These are phyloP conservation scores for Datura wrightii DNA, from an alignment of 257 asterid genomes.

Conservation along the genomic window DNA sequence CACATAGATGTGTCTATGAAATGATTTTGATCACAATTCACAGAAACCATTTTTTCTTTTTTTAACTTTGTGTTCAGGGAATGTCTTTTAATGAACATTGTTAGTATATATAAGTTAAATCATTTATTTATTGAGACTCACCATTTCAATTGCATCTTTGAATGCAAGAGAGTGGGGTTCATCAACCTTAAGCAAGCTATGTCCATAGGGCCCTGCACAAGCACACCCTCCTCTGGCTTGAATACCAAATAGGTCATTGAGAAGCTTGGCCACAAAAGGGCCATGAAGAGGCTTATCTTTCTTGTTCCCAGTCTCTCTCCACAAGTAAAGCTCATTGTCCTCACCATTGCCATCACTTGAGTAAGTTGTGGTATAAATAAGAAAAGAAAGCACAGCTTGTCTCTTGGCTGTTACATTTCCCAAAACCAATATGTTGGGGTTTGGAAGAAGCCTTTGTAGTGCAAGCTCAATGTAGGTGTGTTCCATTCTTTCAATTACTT, in stretches of 20 bases:
- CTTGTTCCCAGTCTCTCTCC: conserved; percentile 22
- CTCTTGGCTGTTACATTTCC: conserved; percentile 52
- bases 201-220: conserved; percentile 65
- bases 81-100: no score
- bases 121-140: neutral
- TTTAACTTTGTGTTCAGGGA: no score
- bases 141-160: conserved; percentile 33
- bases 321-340: conserved; percentile 14
- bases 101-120: no score
- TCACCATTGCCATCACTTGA: neutral
- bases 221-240: conserved; percentile 74
- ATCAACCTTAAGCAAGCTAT: conserved; percentile 47
- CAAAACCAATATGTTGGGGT: conserved; percentile 42
- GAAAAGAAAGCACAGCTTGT: conserved; percentile 58
- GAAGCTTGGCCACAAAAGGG: conserved; percentile 58
- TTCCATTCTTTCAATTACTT: conserved; percentile 42
- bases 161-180: conserved; percentile 44
- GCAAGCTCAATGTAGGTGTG: conserved; percentile 44
- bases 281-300: conserved; percentile 54
- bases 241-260: conserved; percentile 64
- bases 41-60: no score
- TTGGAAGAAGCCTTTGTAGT: conserved; percentile 42
- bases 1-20: no score
- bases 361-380: neutral
- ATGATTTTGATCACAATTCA: no score